Conservation (phyloP, 108 stramenopile species). For the Skeletonema marinoi region DNA sequence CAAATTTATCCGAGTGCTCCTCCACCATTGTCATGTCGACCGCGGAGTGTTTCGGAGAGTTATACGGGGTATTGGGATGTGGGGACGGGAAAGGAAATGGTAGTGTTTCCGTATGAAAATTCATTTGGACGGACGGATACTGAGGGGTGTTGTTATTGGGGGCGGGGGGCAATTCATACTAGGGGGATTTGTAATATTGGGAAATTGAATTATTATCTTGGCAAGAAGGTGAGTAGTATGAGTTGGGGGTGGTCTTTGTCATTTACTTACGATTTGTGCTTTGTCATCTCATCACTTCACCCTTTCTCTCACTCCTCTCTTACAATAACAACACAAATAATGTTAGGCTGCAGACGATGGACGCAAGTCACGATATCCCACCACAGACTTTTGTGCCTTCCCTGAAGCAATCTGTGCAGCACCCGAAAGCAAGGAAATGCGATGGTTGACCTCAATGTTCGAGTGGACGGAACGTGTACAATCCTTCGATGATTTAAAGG, state of each 20-base stretch:
- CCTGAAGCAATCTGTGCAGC: conserved; percentile 26
- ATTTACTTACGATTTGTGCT: not conserved
- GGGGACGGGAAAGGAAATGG: conserved; percentile 13
- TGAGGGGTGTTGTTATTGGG: conserved; percentile 60
- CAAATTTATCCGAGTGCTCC: conserved; percentile 36
- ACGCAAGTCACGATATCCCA: conserved; percentile 21
- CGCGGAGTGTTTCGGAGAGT: conserved; percentile 18
- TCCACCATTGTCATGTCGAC: conserved; percentile 40
- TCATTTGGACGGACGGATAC: conserved; percentile 45
- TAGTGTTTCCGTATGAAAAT: conserved; percentile 33
- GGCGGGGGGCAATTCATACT: conserved; percentile 51
- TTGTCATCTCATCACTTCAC: not conserved
- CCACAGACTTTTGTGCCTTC: conserved; percentile 10
- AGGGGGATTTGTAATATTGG: conserved; percentile 50
- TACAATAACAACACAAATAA: not conserved
- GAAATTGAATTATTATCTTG: conserved; percentile 56
- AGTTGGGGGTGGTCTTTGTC: not conserved
- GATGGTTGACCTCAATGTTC: conserved; percentile 32
- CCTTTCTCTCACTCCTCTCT: not conserved
- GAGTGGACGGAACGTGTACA: conserved; percentile 52
- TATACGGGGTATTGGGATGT: conserved; percentile 51
- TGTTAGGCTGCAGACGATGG: conserved; percentile 37
- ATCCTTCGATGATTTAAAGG: conserved; percentile 33
- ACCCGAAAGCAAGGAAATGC: conserved; percentile 22
- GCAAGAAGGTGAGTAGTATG: conserved; percentile 18